phyloP scores from a whole-genome alignment of 2,329 filamentous ascomycete genomes.

The Penicillium sp. region DNA sequence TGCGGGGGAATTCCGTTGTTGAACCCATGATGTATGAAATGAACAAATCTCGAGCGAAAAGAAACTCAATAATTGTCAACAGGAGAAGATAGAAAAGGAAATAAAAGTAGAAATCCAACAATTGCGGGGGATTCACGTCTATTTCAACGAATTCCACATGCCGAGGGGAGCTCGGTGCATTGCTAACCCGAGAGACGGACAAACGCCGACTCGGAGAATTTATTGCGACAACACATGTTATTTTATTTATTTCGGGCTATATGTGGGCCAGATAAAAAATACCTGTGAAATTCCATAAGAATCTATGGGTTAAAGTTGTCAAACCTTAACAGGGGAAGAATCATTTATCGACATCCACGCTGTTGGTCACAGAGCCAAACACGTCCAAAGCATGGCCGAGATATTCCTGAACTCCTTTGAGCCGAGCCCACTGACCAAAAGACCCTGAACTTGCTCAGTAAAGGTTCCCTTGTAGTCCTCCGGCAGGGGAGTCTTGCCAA shows the following conservation, averaged over 20 bases:
- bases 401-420: neutral
- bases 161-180: constrained; percentile 30
- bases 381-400: neutral
- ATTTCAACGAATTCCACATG: constrained; percentile 2
- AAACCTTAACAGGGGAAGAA: neutral
- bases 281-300: neutral
- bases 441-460: neutral
- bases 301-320: neutral
- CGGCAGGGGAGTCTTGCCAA: neutral
- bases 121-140: constrained; percentile 13
- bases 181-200: constrained; percentile 29
- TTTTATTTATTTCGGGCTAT: neutral
- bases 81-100: constrained; percentile 1
- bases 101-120: constrained; percentile 8
- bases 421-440: neutral
- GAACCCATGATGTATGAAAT: constrained; percentile 31
- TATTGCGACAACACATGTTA: neutral
- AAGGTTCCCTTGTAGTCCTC: neutral
- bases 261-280: neutral
- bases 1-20: constrained; percentile 41
- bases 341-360: neutral
- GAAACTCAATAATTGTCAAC: neutral
- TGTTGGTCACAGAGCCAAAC: neutral
- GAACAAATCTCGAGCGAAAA: neutral
- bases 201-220: neutral